Conservation (phyloP, 257 asterid species). For the Penstemon barbatus region DNA sequence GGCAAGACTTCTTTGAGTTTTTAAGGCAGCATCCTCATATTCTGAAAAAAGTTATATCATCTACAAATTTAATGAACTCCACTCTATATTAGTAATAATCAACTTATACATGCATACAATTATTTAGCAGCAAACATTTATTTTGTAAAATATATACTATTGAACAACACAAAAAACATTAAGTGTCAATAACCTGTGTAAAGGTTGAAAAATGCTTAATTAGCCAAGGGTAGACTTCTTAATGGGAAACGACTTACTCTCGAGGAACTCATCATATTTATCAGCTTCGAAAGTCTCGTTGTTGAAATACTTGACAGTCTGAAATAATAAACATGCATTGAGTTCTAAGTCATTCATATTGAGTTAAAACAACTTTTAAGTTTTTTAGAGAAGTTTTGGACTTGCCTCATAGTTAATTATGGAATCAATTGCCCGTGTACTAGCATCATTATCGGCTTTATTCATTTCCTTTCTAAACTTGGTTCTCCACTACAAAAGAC, state of each 20-base stretch:
- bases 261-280: conserved; percentile 79
- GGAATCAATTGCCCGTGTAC: conserved; percentile 87
- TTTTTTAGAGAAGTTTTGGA: conserved; percentile 23
- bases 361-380: conserved; percentile 16
- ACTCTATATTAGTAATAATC: neutral
- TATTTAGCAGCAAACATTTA: neutral
- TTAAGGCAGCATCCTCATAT: conserved; percentile 92
- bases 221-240: conserved; percentile 12
- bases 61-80: conserved; percentile 16
- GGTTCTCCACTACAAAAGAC: conserved; percentile 84
- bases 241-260: conserved; percentile 59
- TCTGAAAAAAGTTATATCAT: conserved; percentile 52
- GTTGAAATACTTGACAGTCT: conserved; percentile 98
- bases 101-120: neutral
- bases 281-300: conserved; percentile 87
- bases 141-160: neutral
- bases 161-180: neutral
- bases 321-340: conserved; percentile 30
- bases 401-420: conserved; percentile 93
- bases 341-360: conserved; percentile 12
- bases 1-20: conserved; percentile 93
- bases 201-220: conserved; percentile 11
- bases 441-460: conserved; percentile 97
- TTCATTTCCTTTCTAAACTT: conserved; percentile 95
- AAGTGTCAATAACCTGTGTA: conserved; percentile 10